A percentile compares a stretch with the other conserved stretches of the same genome.
Conservation (phyloP, 2,329 filamentous ascomycete species). For the Phyllosticta paracitricarpa region DNA sequence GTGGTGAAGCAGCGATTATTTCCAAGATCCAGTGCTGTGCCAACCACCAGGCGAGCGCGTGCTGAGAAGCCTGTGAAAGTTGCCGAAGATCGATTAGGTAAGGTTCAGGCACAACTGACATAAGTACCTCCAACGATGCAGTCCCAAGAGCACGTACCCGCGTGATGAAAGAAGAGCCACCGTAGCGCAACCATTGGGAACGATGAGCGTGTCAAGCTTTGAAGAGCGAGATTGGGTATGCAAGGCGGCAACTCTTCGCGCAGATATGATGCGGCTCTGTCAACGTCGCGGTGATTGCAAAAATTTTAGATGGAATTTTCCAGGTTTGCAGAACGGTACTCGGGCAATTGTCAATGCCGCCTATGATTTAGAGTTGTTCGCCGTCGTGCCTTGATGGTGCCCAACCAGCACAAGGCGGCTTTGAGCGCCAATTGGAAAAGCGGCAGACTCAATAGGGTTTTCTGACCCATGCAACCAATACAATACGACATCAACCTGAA, state of each 20-base stretch:
- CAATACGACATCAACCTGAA: not conserved
- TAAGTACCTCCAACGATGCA: not conserved
- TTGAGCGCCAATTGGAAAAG: not conserved
- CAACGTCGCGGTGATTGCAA: not conserved
- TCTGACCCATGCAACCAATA: not conserved
- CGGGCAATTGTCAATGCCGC: not conserved
- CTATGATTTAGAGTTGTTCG: not conserved
- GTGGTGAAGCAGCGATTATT: constrained; percentile 1
- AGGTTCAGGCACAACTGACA: not conserved
- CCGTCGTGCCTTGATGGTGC: not conserved
- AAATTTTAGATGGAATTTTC: not conserved
- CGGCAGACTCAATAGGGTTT: not conserved
- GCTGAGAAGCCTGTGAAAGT: not conserved
- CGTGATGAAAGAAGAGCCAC: not conserved
- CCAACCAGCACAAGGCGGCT: not conserved
- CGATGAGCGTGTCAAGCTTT: not conserved
- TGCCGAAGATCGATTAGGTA: not conserved
- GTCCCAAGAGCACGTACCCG: not conserved
- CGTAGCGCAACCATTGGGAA: not conserved
- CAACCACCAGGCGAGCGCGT: not conserved
- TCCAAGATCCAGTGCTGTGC: not conserved
- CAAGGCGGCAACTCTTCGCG: not conserved
- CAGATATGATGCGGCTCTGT: not conserved
- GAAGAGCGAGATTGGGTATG: not conserved
- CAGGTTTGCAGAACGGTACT: not conserved